phyloP scores from a whole-genome alignment of 805 yeast genomes.

The Candida ascalaphidarum region DNA sequence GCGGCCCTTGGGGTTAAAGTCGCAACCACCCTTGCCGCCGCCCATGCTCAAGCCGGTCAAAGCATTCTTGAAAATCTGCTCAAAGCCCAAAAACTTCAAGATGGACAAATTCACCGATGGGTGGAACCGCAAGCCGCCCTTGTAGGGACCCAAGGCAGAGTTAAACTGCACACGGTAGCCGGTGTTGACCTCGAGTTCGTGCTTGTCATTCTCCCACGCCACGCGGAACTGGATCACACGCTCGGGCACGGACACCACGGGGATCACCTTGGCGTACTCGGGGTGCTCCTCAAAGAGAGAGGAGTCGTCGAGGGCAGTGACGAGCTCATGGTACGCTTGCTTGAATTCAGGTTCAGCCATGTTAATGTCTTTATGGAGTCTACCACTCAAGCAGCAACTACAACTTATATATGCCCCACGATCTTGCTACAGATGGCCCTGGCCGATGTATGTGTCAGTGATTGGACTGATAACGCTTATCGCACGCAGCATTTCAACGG shows the following conservation, averaged over 20 bases:
- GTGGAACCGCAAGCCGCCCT: constrained; percentile 98
- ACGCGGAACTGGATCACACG: constrained; percentile 96
- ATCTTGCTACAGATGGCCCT: no score
- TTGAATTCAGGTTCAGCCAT: constrained; percentile 99
- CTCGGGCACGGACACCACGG: constrained; percentile 91
- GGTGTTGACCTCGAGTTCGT: constrained; percentile 85
- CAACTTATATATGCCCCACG: no score
- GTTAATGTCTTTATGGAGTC: no score
- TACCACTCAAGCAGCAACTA: no score
- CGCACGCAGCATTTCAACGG: no score
- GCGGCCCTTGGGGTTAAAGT: constrained; percentile 95
- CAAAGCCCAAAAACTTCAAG: constrained; percentile 93
- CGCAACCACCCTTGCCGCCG: constrained; percentile 99
- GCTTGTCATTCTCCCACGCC: constrained; percentile 94
- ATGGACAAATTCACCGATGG: constrained; percentile 93
- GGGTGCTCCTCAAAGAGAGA: constrained; percentile 86
- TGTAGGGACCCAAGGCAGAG: constrained; percentile 98
- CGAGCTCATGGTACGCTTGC: constrained; percentile 95
- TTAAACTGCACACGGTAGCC: constrained; percentile 98
- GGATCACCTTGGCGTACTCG: constrained; percentile 78
- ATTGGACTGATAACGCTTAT: no score
- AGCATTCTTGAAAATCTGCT: constrained; percentile 97
- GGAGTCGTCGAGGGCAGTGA: constrained; percentile 82
- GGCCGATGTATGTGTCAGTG: no score
- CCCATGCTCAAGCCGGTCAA: constrained; percentile 96